Evolutionary conservation across 2,329 filamentous ascomycete species (phyloP).

Genomic region (Shiraia bambusicola): DNA sequence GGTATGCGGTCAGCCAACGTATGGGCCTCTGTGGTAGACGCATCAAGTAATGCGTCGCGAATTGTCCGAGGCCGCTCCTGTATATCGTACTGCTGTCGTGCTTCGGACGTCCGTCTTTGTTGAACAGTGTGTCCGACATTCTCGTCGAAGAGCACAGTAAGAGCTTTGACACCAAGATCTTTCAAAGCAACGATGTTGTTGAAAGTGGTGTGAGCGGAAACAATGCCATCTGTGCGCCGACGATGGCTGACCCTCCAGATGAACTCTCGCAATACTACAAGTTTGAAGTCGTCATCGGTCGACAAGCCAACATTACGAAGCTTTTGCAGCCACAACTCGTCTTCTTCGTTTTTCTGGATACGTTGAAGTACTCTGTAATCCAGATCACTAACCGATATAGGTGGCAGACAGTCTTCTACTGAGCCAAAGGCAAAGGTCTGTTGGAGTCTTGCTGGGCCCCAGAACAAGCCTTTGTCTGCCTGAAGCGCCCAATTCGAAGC

Average conservation of each 20-base stretch:
- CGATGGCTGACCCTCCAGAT: constrained; percentile 83
- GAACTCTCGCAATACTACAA: constrained; percentile 83
- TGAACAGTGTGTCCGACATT: constrained; percentile 53
- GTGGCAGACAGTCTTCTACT: constrained; percentile 55
- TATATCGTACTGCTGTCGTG: constrained; percentile 33
- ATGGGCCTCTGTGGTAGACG: constrained; percentile 83
- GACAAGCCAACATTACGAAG: constrained; percentile 81
- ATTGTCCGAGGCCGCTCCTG: constrained; percentile 68
- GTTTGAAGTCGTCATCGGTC: constrained; percentile 83
- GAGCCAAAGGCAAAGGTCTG: constrained; percentile 68
- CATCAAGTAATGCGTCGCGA: constrained; percentile 85
- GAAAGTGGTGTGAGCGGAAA: constrained; percentile 48
- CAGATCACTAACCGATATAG: constrained; percentile 59
- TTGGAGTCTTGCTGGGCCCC: constrained; percentile 73
- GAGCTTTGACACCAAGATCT: constrained; percentile 73
- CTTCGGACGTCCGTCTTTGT: constrained; percentile 27
- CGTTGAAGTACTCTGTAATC: constrained; percentile 61
- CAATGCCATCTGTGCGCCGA: constrained; percentile 59
- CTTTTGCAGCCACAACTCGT: constrained; percentile 88
- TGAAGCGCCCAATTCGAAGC: constrained; percentile 83
- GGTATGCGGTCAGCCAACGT: constrained; percentile 52
- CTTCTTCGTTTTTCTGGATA: constrained; percentile 79
- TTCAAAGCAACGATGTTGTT: constrained; percentile 75
- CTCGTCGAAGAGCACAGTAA: constrained; percentile 92
- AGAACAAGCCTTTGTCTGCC: constrained; percentile 79